These are phyloP conservation scores for Xylariaceae sp. DNA, from an alignment of 2,329 filamentous ascomycete species.

Conservation along the genomic window DNA sequence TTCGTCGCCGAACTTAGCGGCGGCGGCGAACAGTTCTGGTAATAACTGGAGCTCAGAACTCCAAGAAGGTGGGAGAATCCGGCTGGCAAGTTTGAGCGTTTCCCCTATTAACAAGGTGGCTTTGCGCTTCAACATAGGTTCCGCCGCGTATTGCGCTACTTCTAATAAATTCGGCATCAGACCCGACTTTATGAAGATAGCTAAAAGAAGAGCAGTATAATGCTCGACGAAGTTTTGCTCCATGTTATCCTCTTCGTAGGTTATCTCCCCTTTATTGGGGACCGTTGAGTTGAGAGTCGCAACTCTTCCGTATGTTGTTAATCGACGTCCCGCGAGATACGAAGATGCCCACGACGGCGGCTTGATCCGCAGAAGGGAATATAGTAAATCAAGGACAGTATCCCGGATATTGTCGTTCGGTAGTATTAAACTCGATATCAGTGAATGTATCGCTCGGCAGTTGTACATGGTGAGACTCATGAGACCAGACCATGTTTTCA, in stretches of 20 bases:
- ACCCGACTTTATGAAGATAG: constrained; percentile 77
- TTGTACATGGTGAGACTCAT: constrained; percentile 85
- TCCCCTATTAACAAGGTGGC: constrained; percentile 88
- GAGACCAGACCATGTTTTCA: constrained; percentile 91
- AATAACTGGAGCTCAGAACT: constrained; percentile 82
- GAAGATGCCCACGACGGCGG: constrained; percentile 91
- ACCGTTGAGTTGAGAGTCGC: constrained; percentile 67
- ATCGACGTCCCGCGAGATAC: constrained; percentile 82
- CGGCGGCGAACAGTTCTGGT: constrained; percentile 75
- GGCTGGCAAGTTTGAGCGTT: constrained; percentile 81
- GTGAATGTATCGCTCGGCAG: constrained; percentile 75
- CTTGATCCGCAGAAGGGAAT: constrained; percentile 77
- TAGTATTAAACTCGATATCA: constrained; percentile 60
- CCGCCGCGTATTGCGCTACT: constrained; percentile 63
- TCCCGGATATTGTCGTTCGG: constrained; percentile 57
- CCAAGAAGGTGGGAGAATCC: constrained; percentile 74
- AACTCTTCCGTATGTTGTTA: constrained; percentile 96
- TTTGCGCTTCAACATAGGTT: constrained; percentile 72
- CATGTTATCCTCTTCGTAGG: constrained; percentile 60
- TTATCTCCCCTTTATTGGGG: constrained; percentile 42
- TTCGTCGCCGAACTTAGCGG: constrained; percentile 65
- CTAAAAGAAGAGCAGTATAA: constrained; percentile 83
- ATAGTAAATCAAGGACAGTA: constrained; percentile 82
- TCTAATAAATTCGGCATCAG: constrained; percentile 58
- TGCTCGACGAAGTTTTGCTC: constrained; percentile 88